These are phyloP conservation scores for Dicorynia guianensis DNA, from an alignment of 306 rosid genomes.

Conservation along the genomic window DNA sequence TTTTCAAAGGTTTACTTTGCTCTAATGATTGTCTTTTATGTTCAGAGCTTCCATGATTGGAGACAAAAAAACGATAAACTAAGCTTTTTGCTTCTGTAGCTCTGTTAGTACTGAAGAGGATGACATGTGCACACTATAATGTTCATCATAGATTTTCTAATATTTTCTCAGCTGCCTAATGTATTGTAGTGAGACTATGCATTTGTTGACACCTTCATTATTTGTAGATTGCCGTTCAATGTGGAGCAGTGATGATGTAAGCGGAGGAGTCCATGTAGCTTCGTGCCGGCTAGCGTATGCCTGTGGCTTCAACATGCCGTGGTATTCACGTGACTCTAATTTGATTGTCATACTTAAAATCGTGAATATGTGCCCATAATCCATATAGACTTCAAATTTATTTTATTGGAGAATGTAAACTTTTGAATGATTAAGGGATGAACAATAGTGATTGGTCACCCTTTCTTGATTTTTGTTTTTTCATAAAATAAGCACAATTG, in stretches of 20 bases:
- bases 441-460: background rate
- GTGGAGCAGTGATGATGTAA: constrained; percentile 75
- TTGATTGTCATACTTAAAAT: constrained; percentile 11
- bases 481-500: background rate
- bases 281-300: constrained; percentile 63
- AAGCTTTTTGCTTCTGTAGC: background rate
- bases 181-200: background rate
- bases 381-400: background rate
- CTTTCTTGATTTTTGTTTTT: background rate
- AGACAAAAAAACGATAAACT: background rate
- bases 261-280: constrained; percentile 50
- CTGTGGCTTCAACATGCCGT: constrained; percentile 55
- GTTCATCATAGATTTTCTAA: background rate
- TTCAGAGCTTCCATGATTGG: background rate
- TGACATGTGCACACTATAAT: background rate
- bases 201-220: background rate
- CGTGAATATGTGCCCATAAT: background rate
- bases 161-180: constrained; percentile 29
- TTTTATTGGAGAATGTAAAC: background rate
- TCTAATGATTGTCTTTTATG: background rate
- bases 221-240: constrained; percentile 71
- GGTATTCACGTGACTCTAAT: constrained; percentile 50
- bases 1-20: constrained; percentile 3
- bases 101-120: background rate
- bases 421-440: constrained; percentile 8